Evolutionary conservation across 345 rosid species (phyloP).

Genomic region (Cochlearia excelsa): DNA sequence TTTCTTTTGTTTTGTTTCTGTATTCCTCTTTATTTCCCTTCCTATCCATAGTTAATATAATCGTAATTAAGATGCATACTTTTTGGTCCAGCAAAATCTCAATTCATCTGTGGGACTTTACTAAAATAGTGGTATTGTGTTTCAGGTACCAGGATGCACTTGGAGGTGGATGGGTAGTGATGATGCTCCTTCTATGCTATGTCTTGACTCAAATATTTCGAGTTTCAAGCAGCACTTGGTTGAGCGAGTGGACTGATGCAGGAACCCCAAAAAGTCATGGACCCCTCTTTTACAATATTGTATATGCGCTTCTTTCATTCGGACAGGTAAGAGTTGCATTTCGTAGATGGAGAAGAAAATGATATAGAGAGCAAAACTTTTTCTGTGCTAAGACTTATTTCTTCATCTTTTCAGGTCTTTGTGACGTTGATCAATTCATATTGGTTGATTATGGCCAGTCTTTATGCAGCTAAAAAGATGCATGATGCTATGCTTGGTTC

Average conservation of each 20-base stretch:
- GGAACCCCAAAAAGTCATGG: slow-evolving; percentile 50
- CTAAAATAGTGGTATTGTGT: slow-evolving; percentile 13
- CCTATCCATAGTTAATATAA: not conserved
- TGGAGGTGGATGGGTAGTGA: slow-evolving; percentile 93
- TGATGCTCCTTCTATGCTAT: slow-evolving; percentile 71
- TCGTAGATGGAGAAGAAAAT: slow-evolving; percentile 18
- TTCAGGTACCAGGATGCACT: slow-evolving; percentile 92
- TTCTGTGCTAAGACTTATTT: slow-evolving; percentile 18
- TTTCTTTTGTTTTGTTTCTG: not conserved
- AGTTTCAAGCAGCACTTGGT: slow-evolving; percentile 92
- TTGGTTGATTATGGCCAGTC: slow-evolving; percentile 85
- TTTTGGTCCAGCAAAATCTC: slow-evolving; percentile 3
- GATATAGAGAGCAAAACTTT: slow-evolving; percentile 3
- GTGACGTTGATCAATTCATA: slow-evolving; percentile 80
- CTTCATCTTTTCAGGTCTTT: slow-evolving; percentile 54
- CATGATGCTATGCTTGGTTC: slow-evolving; percentile 92
- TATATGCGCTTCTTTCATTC: slow-evolving; percentile 68
- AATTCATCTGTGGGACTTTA: slow-evolving; percentile 8
- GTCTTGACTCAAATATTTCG: slow-evolving; percentile 71
- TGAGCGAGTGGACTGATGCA: slow-evolving; percentile 92
- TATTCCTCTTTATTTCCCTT: not conserved
- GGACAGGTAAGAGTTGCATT: slow-evolving; percentile 66
- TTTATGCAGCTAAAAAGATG: slow-evolving; percentile 82
- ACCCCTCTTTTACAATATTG: slow-evolving; percentile 61
- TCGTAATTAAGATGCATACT: not conserved